Percentiles rank a stretch among this genome's conserved stretches.
phyloP scores from a whole-genome alignment of 495 filamentous ascomycete species.

The Aspergillus mulundensis region DNA sequence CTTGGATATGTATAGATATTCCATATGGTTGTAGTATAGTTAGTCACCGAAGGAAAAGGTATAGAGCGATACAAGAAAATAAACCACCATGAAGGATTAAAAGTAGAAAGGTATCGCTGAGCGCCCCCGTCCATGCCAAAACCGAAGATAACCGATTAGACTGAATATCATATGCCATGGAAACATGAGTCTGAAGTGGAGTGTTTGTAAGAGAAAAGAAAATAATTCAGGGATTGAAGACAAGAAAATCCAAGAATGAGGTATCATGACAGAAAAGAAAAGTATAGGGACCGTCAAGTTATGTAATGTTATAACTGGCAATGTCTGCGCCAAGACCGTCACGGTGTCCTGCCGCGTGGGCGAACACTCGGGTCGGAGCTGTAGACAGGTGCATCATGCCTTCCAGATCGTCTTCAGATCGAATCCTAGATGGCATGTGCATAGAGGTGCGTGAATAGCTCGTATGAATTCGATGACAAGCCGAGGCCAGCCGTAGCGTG shows the following conservation, averaged over 20 bases:
- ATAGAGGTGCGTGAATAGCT: constrained; percentile 3
- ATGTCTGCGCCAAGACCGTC: not conserved
- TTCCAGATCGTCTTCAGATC: not conserved
- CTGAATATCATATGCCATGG: constrained; percentile 12
- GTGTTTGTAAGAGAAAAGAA: constrained; percentile 3
- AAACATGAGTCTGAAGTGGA: constrained; percentile 10
- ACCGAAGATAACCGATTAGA: constrained; percentile 16
- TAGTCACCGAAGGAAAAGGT: not conserved
- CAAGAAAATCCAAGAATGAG: constrained; percentile 9
- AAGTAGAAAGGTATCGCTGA: constrained; percentile 4
- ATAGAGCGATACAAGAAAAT: constrained; percentile 9
- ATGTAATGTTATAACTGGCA: not conserved
- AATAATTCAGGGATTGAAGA: constrained; percentile 1
- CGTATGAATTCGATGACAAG: constrained; percentile 11
- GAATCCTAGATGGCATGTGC: not conserved
- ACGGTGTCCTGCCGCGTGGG: not conserved
- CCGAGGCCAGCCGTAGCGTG: constrained; percentile 10
- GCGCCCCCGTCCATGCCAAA: constrained; percentile 10
- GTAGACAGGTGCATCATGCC: not conserved
- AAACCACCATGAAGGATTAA: constrained; percentile 12
- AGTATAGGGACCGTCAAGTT: constrained; percentile 8
- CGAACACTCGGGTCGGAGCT: not conserved
- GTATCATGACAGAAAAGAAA: constrained; percentile 10
- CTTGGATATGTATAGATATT: not conserved
- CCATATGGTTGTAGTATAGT: not conserved